Evolutionary conservation across 2,329 filamentous ascomycete genomes (phyloP).

Genomic region (Ceratocystis huliohia): DNA sequence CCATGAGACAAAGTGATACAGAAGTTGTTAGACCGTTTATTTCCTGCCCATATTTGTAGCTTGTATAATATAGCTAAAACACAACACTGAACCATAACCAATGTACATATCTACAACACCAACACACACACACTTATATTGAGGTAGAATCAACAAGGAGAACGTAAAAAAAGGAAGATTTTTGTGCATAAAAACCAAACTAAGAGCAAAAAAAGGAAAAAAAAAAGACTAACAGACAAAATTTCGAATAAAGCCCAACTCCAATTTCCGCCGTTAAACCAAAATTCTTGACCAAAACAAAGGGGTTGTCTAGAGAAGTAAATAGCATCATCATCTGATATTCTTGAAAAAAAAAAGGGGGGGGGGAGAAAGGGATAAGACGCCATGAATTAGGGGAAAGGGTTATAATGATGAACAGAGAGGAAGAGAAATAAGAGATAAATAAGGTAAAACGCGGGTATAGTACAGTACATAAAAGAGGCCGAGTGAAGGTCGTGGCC

Average conservation of each 20-base stretch:
- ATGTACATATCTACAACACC: too few relatives aligned
- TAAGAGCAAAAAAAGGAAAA: neutral
- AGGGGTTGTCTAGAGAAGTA: slow-evolving; percentile 1
- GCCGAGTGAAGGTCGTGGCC: neutral
- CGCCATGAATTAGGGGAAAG: neutral
- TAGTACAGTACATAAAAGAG: neutral
- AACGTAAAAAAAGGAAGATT: neutral
- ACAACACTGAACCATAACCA: too few relatives aligned
- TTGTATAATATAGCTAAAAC: neutral
- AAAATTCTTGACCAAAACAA: neutral
- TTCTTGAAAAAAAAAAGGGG: neutral
- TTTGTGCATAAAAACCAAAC: neutral
- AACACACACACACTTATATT: too few relatives aligned
- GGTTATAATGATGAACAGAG: neutral
- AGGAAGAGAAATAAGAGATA: neutral
- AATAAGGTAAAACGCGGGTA: neutral
- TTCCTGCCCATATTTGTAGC: neutral
- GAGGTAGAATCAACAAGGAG: neutral
- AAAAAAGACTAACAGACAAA: neutral
- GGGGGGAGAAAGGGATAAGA: neutral
- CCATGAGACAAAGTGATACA: neutral
- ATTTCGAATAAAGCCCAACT: neutral
- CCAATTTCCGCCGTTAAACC: slow-evolving; percentile 5
- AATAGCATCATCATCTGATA: neutral
- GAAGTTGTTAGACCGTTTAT: too few relatives aligned